These are phyloP conservation scores for Verticillium isaacii DNA, from an alignment of 2,329 filamentous ascomycete species.

Conservation along the genomic window DNA sequence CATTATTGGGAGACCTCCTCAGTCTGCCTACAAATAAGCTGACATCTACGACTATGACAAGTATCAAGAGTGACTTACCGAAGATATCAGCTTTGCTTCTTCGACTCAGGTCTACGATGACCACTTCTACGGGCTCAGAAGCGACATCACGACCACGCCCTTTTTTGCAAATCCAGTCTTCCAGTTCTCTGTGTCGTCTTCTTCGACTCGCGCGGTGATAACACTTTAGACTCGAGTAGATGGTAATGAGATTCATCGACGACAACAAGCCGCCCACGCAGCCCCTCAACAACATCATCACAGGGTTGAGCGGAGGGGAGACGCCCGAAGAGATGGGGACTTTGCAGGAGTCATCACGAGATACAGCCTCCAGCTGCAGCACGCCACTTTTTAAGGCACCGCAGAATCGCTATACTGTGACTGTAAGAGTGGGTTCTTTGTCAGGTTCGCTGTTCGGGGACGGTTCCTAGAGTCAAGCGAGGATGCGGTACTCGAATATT, in stretches of 20 bases:
- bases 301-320: not conserved
- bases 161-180: not conserved
- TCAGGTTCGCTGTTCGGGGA: slow-evolving; percentile 1
- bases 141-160: slow-evolving; percentile 11
- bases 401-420: slow-evolving; percentile 7
- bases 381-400: not conserved
- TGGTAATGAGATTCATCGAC: slow-evolving; percentile 5
- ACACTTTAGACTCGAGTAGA: slow-evolving; percentile 9
- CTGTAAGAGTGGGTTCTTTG: slow-evolving; percentile 4
- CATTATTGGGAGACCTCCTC: too few relatives aligned
- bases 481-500: not conserved
- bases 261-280: not conserved
- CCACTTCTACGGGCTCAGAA: slow-evolving; percentile 5
- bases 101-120: slow-evolving; percentile 3
- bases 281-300: not conserved
- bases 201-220: slow-evolving; percentile 10
- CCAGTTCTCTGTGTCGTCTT: slow-evolving; percentile 1
- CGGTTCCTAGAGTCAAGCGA: not conserved
- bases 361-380: not conserved
- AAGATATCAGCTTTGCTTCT: not conserved
- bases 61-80: too few relatives aligned
- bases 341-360: not conserved
- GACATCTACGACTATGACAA: too few relatives aligned
- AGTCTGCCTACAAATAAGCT: too few relatives aligned
- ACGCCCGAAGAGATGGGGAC: not conserved